phyloP scores from a whole-genome alignment of 148 eudicot species.

The Polygonum maritimum region DNA sequence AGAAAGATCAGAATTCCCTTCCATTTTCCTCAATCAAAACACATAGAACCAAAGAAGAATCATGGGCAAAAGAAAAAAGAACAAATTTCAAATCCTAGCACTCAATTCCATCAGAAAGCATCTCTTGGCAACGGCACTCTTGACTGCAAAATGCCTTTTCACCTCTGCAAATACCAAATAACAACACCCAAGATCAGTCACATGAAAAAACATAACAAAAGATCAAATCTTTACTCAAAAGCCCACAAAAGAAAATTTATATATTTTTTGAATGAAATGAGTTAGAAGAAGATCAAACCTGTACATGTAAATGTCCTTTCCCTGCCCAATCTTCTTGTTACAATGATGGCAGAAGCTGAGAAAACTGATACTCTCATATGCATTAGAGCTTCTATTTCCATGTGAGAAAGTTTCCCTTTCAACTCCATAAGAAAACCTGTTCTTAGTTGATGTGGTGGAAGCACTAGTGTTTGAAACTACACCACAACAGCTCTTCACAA shows the following conservation, averaged over 20 bases:
- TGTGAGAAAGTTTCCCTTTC: neutral
- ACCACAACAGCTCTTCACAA: conserved; percentile 56
- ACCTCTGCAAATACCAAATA: conserved; percentile 46
- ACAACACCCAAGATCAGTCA: conserved; percentile 1
- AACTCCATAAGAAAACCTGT: too few relatives aligned
- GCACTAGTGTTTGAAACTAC: conserved; percentile 16
- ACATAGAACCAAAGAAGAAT: neutral
- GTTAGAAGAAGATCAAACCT: conserved; percentile 30
- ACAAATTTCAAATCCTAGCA: conserved; percentile 14
- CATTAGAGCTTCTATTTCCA: neutral
- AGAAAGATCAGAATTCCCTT: neutral
- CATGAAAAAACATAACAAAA: conserved; percentile 6
- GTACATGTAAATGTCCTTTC: conserved; percentile 70
- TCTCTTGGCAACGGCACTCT: conserved; percentile 74
- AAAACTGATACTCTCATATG: conserved; percentile 22
- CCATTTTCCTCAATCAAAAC: neutral
- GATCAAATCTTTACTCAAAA: neutral
- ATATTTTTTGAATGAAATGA: neutral
- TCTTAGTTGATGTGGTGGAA: neutral
- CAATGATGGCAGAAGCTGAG: conserved; percentile 68
- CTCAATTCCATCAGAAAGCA: conserved; percentile 52
- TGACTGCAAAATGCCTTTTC: conserved; percentile 82
- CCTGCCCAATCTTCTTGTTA: conserved; percentile 55
- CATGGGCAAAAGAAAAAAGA: neutral
- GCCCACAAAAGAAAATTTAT: neutral